Conservation (phyloP, 148 eudicot species). For the Rhododendron ovatum region DNA sequence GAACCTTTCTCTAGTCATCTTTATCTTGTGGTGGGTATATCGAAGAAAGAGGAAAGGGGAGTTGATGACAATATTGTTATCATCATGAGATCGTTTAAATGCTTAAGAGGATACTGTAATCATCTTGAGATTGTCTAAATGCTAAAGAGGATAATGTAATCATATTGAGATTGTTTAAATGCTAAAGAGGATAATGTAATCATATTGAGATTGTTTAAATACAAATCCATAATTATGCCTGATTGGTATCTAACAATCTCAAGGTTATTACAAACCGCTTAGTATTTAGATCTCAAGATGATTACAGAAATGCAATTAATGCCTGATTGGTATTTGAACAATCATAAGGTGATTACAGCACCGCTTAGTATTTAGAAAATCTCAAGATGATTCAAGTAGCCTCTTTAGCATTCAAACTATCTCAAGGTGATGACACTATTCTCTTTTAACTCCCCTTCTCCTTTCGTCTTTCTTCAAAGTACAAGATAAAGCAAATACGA, state of each 20-base stretch:
- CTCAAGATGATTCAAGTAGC: not conserved
- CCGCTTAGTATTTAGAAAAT: not conserved
- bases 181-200: not conserved
- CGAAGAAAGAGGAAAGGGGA: not conserved
- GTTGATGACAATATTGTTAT: not conserved
- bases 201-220: not conserved
- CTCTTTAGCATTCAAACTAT: not conserved
- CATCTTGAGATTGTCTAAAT: not conserved
- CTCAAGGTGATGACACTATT: not conserved
- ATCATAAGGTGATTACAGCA: not conserved
- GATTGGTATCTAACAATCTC: not conserved
- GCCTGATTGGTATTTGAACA: not conserved
- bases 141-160: not conserved
- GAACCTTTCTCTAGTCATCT: not conserved
- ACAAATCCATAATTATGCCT: not conserved
- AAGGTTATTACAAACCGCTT: not conserved
- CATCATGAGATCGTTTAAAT: not conserved
- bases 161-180: not conserved
- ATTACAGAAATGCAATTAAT: not conserved
- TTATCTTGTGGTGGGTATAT: not conserved
- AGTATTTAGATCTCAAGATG: not conserved
- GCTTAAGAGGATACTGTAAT: not conserved
- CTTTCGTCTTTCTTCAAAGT: not conserved
- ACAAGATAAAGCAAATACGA: not conserved
- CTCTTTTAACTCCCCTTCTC: not conserved